phyloP scores from a whole-genome alignment of 371 early-diverging fungal genomes.

The Saksenaea oblongispora region DNA sequence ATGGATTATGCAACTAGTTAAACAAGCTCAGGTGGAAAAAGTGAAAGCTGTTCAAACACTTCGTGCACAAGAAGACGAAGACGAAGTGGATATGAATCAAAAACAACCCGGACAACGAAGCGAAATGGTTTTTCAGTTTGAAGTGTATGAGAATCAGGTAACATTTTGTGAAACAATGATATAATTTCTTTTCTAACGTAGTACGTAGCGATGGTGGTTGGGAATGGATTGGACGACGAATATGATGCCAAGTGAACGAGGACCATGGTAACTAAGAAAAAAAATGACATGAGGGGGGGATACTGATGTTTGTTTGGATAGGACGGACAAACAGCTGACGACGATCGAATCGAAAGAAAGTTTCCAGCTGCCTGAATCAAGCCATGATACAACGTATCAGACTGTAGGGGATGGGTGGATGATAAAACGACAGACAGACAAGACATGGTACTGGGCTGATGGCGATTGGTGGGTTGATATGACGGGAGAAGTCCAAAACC shows the following conservation, averaged over 20 bases:
- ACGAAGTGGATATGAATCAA: slow-evolving; percentile 1
- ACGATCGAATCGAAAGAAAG: slow-evolving; percentile 36
- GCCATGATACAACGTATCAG: slow-evolving; percentile 7
- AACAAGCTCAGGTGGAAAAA: slow-evolving; percentile 20
- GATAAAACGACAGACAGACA: slow-evolving; percentile 22
- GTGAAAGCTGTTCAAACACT: slow-evolving; percentile 18
- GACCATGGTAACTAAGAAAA: slow-evolving; percentile 22
- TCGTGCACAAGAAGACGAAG: not conserved
- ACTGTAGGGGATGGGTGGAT: slow-evolving; percentile 4
- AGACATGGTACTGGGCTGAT: slow-evolving; percentile 47
- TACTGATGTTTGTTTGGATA: not conserved
- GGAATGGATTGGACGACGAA: slow-evolving; percentile 51
- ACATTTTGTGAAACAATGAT: not conserved
- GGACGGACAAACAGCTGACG: slow-evolving; percentile 43
- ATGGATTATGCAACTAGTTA: slow-evolving; percentile 14
- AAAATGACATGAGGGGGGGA: not conserved
- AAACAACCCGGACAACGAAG: slow-evolving; percentile 16
- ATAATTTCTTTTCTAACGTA: not conserved
- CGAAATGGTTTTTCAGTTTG: slow-evolving; percentile 51
- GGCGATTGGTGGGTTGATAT: slow-evolving; percentile 57
- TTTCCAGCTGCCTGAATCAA: slow-evolving; percentile 36
- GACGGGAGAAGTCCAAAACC: slow-evolving; percentile 39
- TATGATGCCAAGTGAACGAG: slow-evolving; percentile 50
- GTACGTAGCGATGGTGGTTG: slow-evolving; percentile 43
- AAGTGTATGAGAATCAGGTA: slow-evolving; percentile 50